These are phyloP conservation scores for Oryza nivara DNA, from an alignment of 176 grass and related monocot genomes.

Conservation along the genomic window DNA sequence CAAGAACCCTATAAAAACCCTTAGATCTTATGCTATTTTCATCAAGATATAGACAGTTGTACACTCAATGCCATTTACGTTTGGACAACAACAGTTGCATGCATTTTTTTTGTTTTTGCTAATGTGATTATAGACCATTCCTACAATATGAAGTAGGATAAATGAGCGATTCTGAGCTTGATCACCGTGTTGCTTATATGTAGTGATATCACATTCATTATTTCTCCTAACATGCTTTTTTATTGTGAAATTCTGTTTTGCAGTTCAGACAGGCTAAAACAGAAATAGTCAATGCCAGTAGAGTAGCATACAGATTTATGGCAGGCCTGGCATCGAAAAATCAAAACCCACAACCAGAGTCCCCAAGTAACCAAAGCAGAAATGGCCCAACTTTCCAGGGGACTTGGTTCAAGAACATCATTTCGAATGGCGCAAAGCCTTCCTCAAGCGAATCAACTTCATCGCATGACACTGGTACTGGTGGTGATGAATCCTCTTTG, in stretches of 20 bases:
- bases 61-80: not conserved
- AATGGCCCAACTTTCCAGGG: slow-evolving; percentile 62
- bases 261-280: slow-evolving; percentile 97
- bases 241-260: slow-evolving; percentile 43
- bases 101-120: slow-evolving; percentile 6
- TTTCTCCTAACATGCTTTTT: slow-evolving; percentile 12
- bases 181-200: not conserved
- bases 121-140: not conserved
- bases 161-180: not conserved
- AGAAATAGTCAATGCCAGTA: slow-evolving; percentile 91
- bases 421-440: slow-evolving; percentile 72
- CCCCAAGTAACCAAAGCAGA: slow-evolving; percentile 59
- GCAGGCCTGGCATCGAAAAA: slow-evolving; percentile 78
- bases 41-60: not conserved
- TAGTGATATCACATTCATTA: not conserved
- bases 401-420: slow-evolving; percentile 81
- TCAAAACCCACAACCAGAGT: slow-evolving; percentile 50
- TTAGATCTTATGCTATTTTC: too few species aligned
- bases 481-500: slow-evolving; percentile 39
- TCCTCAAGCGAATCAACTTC: slow-evolving; percentile 61
- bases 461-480: slow-evolving; percentile 45
- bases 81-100: not conserved
- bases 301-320: slow-evolving; percentile 97
- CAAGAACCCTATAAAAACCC: too few species aligned
- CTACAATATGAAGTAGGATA: not conserved